phyloP scores from a whole-genome alignment of 2,329 filamentous ascomycete species.

The Fusarium sp. region DNA sequence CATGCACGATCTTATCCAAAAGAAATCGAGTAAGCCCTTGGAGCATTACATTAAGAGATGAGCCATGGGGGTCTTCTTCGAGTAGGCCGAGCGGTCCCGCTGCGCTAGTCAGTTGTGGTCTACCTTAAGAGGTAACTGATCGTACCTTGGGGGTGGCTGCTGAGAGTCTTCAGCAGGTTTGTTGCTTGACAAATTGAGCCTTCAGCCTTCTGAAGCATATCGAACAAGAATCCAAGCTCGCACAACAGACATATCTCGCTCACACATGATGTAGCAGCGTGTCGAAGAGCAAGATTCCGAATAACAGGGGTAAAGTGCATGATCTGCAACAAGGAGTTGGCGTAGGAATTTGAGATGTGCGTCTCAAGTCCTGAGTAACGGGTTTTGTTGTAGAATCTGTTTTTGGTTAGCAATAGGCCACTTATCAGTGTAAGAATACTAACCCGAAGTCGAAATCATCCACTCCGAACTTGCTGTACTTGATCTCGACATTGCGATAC shows the following conservation, averaged over 20 bases:
- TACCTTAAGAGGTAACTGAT: background rate
- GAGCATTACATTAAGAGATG: constrained; percentile 81
- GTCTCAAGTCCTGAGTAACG: constrained; percentile 92
- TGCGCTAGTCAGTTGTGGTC: constrained; percentile 47
- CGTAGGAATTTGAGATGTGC: constrained; percentile 96
- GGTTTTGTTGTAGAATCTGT: constrained; percentile 93
- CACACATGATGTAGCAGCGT: constrained; percentile 86
- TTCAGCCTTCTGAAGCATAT: constrained; percentile 97
- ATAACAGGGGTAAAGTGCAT: constrained; percentile 90
- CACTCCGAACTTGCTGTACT: constrained; percentile 99
- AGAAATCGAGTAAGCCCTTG: constrained; percentile 89
- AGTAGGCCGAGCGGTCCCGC: constrained; percentile 81
- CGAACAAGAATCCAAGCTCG: constrained; percentile 93
- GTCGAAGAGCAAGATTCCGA: constrained; percentile 87
- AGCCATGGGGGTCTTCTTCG: constrained; percentile 82
- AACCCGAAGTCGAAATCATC: constrained; percentile 98
- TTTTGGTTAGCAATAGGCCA: constrained; percentile 28
- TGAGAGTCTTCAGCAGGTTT: constrained; percentile 91
- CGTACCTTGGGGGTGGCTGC: constrained; percentile 79
- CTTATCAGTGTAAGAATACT: constrained; percentile 46
- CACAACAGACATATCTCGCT: constrained; percentile 88
- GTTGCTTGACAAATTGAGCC: constrained; percentile 96
- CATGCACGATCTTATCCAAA: constrained; percentile 80
- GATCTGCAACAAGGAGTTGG: constrained; percentile 90
- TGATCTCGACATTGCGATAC: constrained; percentile 96